Conservation (phyloP, 1,284 basidiomycete species). For the Neolentinus lepideus region DNA sequence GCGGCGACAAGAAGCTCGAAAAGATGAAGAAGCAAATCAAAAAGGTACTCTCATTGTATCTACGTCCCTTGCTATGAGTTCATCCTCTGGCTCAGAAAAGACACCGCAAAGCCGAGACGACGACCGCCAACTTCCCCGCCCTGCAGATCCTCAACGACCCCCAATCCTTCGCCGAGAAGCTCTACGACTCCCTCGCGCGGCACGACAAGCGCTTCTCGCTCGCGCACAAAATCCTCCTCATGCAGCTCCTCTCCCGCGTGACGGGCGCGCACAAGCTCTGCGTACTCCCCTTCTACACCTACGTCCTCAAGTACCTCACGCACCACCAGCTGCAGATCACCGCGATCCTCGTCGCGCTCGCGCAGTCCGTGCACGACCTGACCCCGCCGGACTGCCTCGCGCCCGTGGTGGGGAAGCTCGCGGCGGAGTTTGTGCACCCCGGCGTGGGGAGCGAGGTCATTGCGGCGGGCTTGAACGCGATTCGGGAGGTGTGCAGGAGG, state of each 20-base stretch:
- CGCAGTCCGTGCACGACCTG: conserved; percentile 93
- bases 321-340: conserved; percentile 94
- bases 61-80: not conserved
- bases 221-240: conserved; percentile 95
- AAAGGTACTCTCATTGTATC: conserved; percentile 36
- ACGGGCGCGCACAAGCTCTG: conserved; percentile 93
- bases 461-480: conserved; percentile 91
- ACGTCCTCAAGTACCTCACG: conserved; percentile 90
- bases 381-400: conserved; percentile 92
- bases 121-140: conserved; percentile 82
- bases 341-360: conserved; percentile 90
- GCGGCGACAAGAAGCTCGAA: conserved; percentile 71
- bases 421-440: conserved; percentile 95
- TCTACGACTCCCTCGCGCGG: conserved; percentile 82
- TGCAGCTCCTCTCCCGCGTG: conserved; percentile 96
- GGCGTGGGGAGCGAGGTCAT: conserved; percentile 96
- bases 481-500: conserved; percentile 86
- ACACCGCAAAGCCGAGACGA: conserved; percentile 34
- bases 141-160: conserved; percentile 93
- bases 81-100: conserved; percentile 44
- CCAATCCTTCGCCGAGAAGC: conserved; percentile 92
- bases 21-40: conserved; percentile 65
- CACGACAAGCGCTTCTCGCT: conserved; percentile 92
- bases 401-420: conserved; percentile 88
- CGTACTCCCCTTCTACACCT: conserved; percentile 95